Conservation (phyloP, 441 rosid genomes). For the Pelargonium citronellum region DNA sequence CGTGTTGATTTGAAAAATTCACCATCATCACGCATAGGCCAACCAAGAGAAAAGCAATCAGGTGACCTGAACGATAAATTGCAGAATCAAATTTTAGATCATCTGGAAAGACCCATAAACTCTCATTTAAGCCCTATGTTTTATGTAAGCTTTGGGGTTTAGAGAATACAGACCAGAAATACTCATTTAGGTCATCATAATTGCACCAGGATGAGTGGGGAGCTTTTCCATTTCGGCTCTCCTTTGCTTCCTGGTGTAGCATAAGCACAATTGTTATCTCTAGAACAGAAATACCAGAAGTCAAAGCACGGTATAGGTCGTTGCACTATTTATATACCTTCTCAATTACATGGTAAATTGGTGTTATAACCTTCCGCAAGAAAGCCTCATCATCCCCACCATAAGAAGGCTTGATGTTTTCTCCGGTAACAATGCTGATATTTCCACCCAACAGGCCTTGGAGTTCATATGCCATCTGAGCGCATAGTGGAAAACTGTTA, state of each 20-base stretch:
- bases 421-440: slow-evolving; percentile 96
- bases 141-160: slow-evolving; percentile 18
- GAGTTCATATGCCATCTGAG: slow-evolving; percentile 99
- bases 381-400: slow-evolving; percentile 99
- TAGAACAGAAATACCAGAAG: slow-evolving; percentile 25
- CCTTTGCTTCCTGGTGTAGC: slow-evolving; percentile 69
- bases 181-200: slow-evolving; percentile 95
- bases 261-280: slow-evolving; percentile 21
- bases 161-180: slow-evolving; percentile 72
- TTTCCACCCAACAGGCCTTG: slow-evolving; percentile 97
- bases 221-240: slow-evolving; percentile 72
- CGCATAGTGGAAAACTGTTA: slow-evolving; percentile 14
- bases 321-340: slow-evolving; percentile 45
- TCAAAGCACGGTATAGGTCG: slow-evolving; percentile 8
- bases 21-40: slow-evolving; percentile 99
- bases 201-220: slow-evolving; percentile 92
- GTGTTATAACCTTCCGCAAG: slow-evolving; percentile 88
- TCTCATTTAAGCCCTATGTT: slow-evolving; percentile 2
- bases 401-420: slow-evolving; percentile 95
- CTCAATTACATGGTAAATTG: slow-evolving; percentile 71
- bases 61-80: slow-evolving; percentile 53
- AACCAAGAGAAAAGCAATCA: slow-evolving; percentile 97
- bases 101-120: slow-evolving; percentile 8
- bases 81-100: slow-evolving; percentile 17
- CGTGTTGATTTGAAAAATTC: slow-evolving; percentile 79